Percentiles rank a stretch among this genome's conserved stretches.
These are phyloP conservation scores for Monilinia aucupariae DNA, from an alignment of 2,329 filamentous ascomycete genomes.

Conservation along the genomic window DNA sequence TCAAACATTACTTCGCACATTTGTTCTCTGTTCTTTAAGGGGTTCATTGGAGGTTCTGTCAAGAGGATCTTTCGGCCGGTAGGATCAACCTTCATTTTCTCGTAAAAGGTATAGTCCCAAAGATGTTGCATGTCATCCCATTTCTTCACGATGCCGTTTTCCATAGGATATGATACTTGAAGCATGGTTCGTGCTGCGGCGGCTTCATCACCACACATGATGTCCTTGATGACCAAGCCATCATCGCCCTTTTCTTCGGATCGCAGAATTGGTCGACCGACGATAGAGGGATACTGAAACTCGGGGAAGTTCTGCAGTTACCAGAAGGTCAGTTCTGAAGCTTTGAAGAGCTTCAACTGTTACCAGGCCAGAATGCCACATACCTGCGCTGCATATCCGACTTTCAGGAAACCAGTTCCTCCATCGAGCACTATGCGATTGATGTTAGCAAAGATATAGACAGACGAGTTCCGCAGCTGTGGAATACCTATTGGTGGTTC, in stretches of 20 bases:
- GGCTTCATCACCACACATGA: constrained; percentile 99
- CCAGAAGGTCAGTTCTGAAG: constrained; percentile 15
- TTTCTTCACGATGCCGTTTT: constrained; percentile 98
- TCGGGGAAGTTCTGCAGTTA: constrained; percentile 84
- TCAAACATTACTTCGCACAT: constrained; percentile 99
- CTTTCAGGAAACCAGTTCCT: constrained; percentile 99
- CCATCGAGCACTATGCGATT: constrained; percentile 81
- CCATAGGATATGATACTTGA: constrained; percentile 98
- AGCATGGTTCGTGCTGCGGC: constrained; percentile 94
- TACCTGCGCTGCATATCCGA: constrained; percentile 91
- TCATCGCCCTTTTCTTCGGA: constrained; percentile 72
- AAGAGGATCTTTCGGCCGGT: constrained; percentile 92
- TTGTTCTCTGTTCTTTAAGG: constrained; percentile 89
- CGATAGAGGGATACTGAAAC: constrained; percentile 96
- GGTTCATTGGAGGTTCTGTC: constrained; percentile 97
- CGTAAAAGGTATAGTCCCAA: constrained; percentile 97
- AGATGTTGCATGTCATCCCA: constrained; percentile 99
- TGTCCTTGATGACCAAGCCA: constrained; percentile 84
- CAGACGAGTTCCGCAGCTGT: neutral
- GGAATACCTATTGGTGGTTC: constrained; percentile 36
- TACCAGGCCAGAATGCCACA: constrained; percentile 27
- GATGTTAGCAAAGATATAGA: constrained; percentile 21
- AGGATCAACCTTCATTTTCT: constrained; percentile 92
- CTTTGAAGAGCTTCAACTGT: constrained; percentile 2
- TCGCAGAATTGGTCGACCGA: constrained; percentile 93